Base-by-base conservation (phyloP, 2,329 filamentous ascomycete species). In the Septoria petroselini region DNA sequence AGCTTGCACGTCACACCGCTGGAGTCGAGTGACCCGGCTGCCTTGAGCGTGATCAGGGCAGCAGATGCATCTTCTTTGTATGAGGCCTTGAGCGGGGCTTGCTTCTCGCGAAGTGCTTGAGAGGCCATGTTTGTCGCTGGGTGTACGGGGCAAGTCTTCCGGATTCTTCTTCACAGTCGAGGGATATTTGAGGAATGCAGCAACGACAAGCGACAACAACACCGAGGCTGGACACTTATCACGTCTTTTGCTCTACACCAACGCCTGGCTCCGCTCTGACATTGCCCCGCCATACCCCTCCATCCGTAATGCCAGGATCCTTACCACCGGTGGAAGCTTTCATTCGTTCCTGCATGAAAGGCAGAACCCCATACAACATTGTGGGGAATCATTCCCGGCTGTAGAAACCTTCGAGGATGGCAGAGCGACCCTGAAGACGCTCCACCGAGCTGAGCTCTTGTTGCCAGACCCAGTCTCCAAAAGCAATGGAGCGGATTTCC, bases 1-100 rank as follows among this genome's bases (percentile, higher is more conserved):
- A 77, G 66, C 41, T 73, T 74, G 67, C 74, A 76, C 50, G 73
- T 71, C 44, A 77, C 73, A 30, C 67, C 72, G 46, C 68, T 69
- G 33, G 62, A 58, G 63, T 76, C 71, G 50, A 77, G 70, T 12
- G 62, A 68, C 44, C 74, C 74, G 19, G 64, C 65, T 2, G 73
- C 72, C 34, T 67, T 71, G 21, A 77, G 68, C 0, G 74, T 76
- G 12, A 76, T 68, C 42, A 76, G 48, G 9, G 74, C 74, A 39
- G 70, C 66, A 9, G 68, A 66, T 1, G 74, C 72, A 53, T 75
- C 67, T 35, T 59, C 61, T 49, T 68, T 70, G 62, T 76, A 76
- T 46, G 60, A 54, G 11, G 72, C 68, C 62, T 77, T 77, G 45
- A 76, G 69, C 9, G 74, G 74, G 8, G 72, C 73, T 65, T 76